Evolutionary conservation across 129 eudicot species (phyloP).

Genomic region (Apium graveolens): DNA sequence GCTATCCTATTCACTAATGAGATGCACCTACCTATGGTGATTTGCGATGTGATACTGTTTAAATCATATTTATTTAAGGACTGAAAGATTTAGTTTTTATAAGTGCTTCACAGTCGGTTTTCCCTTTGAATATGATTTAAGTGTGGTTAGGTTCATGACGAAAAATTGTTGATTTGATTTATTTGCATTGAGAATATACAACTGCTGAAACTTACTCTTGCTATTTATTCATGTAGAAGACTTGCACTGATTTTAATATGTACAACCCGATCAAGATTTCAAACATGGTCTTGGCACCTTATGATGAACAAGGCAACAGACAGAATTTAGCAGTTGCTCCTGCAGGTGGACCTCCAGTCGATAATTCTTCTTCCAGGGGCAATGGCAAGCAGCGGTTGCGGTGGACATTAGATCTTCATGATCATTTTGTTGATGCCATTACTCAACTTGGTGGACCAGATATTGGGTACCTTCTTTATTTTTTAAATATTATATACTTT

Average conservation of each 20-base stretch:
- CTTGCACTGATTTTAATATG: background rate
- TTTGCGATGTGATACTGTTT: too few species aligned
- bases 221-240: background rate
- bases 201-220: background rate
- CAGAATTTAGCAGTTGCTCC: background rate
- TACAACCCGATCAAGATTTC: slow-evolving; percentile 9
- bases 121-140: too few species aligned
- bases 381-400: slow-evolving; percentile 24
- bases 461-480: slow-evolving; percentile 26
- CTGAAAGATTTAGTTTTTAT: too few species aligned
- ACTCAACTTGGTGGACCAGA: slow-evolving; percentile 47
- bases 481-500: background rate
- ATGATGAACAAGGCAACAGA: slow-evolving; percentile 2
- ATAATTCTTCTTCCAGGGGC: background rate
- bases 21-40: background rate
- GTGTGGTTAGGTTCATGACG: too few species aligned
- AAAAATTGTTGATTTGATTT: too few species aligned
- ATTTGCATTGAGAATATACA: too few species aligned
- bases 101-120: too few species aligned
- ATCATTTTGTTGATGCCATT: slow-evolving; percentile 40
- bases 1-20: background rate
- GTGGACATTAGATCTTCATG: slow-evolving; percentile 42
- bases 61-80: too few species aligned
- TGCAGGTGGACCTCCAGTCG: slow-evolving; percentile 8
- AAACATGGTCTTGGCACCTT: slow-evolving; percentile 1